phyloP scores from a whole-genome alignment of 2,329 filamentous ascomycete genomes.

The Nothomitra cinnamomea region DNA sequence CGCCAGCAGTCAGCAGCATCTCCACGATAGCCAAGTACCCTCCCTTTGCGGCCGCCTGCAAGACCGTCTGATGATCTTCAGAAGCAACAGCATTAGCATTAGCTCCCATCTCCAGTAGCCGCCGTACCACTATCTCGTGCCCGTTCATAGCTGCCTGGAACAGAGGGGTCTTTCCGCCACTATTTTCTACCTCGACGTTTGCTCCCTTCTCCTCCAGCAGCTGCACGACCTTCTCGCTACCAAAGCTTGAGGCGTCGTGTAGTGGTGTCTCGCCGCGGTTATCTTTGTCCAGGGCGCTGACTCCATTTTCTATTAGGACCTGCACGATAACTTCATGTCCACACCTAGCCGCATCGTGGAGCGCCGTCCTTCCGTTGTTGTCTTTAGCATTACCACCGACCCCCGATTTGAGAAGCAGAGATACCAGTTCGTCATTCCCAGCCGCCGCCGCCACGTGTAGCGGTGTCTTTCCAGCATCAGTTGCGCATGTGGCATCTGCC shows the following conservation, averaged over 20 bases:
- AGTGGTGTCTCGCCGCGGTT: background rate
- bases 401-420: constrained; percentile 6
- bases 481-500: constrained; percentile 3
- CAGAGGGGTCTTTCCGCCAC: no score
- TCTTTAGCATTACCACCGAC: constrained; percentile 5
- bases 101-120: no score
- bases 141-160: no score
- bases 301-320: constrained; percentile 2
- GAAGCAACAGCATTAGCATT: no score
- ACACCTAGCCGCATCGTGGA: constrained; percentile 5
- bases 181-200: no score
- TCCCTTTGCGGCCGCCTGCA: no score
- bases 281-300: background rate
- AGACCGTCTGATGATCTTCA: no score
- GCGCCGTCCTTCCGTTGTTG: constrained; percentile 4
- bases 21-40: no score
- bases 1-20: no score
- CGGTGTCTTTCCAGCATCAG: constrained; percentile 6
- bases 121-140: no score
- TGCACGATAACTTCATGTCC: constrained; percentile 4
- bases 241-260: background rate
- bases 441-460: constrained; percentile 9
- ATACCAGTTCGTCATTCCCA: constrained; percentile 6
- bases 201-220: no score
- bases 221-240: no score